Base-by-base conservation (phyloP, 1,284 basidiomycete species). In the Boletus hoseneyae region DNA sequence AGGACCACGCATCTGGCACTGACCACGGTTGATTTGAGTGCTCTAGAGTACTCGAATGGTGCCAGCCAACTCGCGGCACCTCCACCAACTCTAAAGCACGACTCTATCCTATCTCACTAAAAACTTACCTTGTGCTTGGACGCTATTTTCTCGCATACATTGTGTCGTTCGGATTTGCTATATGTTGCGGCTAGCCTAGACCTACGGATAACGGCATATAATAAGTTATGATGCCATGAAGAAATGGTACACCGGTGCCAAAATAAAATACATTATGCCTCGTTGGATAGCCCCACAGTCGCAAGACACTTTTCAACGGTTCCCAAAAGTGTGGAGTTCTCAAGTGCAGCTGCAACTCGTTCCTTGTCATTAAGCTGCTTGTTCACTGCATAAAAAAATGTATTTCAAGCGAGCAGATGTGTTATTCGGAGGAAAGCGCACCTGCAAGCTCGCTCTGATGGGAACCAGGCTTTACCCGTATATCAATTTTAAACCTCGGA, bases 281-380 rank as follows among this genome's bases (percentile, higher is more conserved):
- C 33, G 8, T 13, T 45, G 23, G 42, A 39, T 30, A 7, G 44
- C 6, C 39, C 62, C n/a, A 19, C 78, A 8, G 76, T 78, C 8
- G 72, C 71, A 33, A 98, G 76, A 66, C 93, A 95, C 43, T 89
- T 87, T 66, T 97, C 93, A 3, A 99, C 84, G 0, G 95, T 92
- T 49, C 88, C 86, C 4, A 97, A 69, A 6, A 99, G 77, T 37
- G 90, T 83, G 10, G 81, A 78, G 69, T 99, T 99, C 70, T 99
- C 96, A 33, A 99, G 76, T 0, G 96, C 97, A 9, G 97, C 97
- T 21, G 95, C 95, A 0, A 99, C 97, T 42, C 96, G 79, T 71
- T 99, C 96, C 71, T 99, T 99, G 73, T 99, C 96, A 65, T 99
- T 98, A 41, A 99, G 77, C 66, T 99, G 96, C 70, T 98, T 99